Evolutionary conservation across 768 basidiomycete species (phyloP), one percentile per base, ranked within the genome.

Genomic region (Exidia glandulosa): DNA sequence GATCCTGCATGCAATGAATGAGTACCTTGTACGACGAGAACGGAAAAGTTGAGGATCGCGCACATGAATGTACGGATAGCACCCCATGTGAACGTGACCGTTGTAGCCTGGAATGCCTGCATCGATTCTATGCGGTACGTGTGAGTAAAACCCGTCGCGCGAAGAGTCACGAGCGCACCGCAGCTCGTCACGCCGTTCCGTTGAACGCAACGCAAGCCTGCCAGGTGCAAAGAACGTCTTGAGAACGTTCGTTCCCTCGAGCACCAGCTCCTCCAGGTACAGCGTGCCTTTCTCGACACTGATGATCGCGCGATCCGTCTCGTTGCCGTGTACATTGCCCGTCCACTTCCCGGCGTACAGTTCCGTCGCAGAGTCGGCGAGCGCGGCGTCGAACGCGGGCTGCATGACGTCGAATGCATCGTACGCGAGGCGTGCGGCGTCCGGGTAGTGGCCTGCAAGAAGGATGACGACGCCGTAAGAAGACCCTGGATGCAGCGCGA

Each of bases 381-480:
- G 55, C 31, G 59, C 31, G 5, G 27, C 10, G 47, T 72, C 69
- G 50, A 71, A 64, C 27, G 64, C 67, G 2, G 70, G 66, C 41
- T 71, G 71, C 52, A 70, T 61, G 30, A 68, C 61, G 37, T 65
- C 60, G 57, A 70, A 66, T 12, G 62, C 64, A 32, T 65, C 62
- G 59, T 68, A 66, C 3, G 63, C 62, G 27, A 71, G 59, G 37
- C 63, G 60, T 7, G 62, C 62, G 1, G 71, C 63, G 56, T 70
- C 64, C 23, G 64, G 60, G 56, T 65, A 65, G 36, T 32, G 63
- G 2, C 65, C 67, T 1, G 61, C 65, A 57, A 67, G 62, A 31
- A 72, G 64, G n/a, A 72, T 63, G 41, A 68, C 59, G 30, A 72
- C 63, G 12, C 70, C 71, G 61, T 66, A 71, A 3, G 63, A 62